Evolutionary conservation across 352 stramenopile genomes (phyloP).

Genomic region (Globisporangium lucens): DNA sequence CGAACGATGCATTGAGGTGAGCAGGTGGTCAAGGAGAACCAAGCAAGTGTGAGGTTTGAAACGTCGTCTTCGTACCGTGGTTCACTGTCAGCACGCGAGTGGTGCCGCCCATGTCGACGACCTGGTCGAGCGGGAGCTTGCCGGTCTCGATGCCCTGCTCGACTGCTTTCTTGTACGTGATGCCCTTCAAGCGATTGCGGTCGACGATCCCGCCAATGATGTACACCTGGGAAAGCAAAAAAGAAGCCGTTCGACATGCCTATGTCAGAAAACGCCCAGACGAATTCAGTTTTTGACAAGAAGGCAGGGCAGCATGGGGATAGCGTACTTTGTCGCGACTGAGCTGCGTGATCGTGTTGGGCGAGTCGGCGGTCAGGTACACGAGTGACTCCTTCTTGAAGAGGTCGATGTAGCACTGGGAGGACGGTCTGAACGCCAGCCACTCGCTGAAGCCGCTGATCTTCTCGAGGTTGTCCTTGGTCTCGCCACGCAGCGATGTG

Average conservation of each 20-base stretch:
- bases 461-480: slow-evolving; percentile 79
- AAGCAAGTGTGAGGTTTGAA: neutral
- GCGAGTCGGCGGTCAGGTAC: slow-evolving; percentile 94
- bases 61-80: slow-evolving; percentile 45
- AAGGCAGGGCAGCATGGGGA: neutral
- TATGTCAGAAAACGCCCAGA: no score
- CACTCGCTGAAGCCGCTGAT: slow-evolving; percentile 90
- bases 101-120: slow-evolving; percentile 63
- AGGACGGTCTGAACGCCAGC: slow-evolving; percentile 57
- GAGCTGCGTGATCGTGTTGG: slow-evolving; percentile 88
- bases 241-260: neutral
- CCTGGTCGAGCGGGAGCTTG: slow-evolving; percentile 89
- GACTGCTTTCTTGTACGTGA: slow-evolving; percentile 90
- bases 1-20: neutral
- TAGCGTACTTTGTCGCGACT: slow-evolving; percentile 72
- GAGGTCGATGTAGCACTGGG: slow-evolving; percentile 64
- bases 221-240: slow-evolving; percentile 63
- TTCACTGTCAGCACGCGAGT: slow-evolving; percentile 88
- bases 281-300: no score
- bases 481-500: slow-evolving; percentile 74
- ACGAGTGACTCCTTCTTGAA: slow-evolving; percentile 88
- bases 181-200: slow-evolving; percentile 94
- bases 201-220: slow-evolving; percentile 98
- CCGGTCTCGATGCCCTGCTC: slow-evolving; percentile 89
- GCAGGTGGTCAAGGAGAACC: neutral